Conservation (phyloP, 2,329 filamentous ascomycete species). For the Gyromitra esculenta region DNA sequence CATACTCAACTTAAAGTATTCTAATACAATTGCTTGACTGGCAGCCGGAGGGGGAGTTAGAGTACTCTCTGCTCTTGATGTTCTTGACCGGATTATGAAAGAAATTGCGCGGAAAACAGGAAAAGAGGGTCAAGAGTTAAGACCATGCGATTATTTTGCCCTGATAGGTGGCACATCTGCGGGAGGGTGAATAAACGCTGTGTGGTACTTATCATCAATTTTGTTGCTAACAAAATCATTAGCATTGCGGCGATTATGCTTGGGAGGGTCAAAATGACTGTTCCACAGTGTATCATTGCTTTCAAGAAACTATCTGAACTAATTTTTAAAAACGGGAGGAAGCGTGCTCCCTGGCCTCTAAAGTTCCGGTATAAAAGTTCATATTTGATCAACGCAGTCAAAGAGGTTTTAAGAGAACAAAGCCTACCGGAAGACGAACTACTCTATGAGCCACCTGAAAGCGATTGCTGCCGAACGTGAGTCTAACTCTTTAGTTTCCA, state of each 20-base stretch:
- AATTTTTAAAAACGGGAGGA: constrained; percentile 30
- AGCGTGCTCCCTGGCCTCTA: not conserved
- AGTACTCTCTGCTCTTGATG: constrained; percentile 19
- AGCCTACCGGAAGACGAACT: constrained; percentile 6
- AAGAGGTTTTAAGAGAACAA: constrained; percentile 8
- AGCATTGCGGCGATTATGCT: constrained; percentile 47
- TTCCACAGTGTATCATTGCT: constrained; percentile 27
- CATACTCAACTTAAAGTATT: not conserved
- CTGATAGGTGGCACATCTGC: constrained; percentile 44
- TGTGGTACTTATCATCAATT: not conserved
- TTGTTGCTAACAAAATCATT: constrained; percentile 1
- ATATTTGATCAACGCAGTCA: not conserved
- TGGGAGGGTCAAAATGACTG: constrained; percentile 38
- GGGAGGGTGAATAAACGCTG: constrained; percentile 20
- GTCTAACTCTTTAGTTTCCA: not conserved
- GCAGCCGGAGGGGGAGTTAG: constrained; percentile 41
- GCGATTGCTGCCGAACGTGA: constrained; percentile 35
- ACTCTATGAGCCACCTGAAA: not conserved
- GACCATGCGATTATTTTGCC: constrained; percentile 38
- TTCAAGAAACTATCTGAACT: constrained; percentile 17
- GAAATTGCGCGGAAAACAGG: not conserved
- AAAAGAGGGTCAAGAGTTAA: constrained; percentile 20
- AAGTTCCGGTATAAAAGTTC: constrained; percentile 4
- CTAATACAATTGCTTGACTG: not conserved
- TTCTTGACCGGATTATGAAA: constrained; percentile 33